Evolutionary conservation across 768 basidiomycete genomes (phyloP), one percentile per base, ranked within the genome.

Genomic region (Tubosaeta sp.): DNA sequence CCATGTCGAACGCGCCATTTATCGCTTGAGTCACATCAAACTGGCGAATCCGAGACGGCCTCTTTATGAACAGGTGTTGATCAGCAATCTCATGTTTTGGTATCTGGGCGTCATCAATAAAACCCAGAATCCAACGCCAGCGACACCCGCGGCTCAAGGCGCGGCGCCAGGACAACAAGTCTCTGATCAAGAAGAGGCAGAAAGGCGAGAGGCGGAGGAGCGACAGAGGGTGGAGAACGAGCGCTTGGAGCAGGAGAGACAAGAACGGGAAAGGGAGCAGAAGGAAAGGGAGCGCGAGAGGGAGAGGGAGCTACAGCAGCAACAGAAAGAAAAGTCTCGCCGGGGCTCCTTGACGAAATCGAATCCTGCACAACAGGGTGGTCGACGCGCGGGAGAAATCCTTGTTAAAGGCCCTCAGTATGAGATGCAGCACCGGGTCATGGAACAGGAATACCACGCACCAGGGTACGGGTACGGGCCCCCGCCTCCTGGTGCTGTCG

Each of bases 1-100:
- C 54, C 97, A 99, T 64, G 97, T 99, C 57, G 97, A 99, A 68
- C 83, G 97, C 32, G 97, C 97, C 4, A 95, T 99, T 43, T 99
- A 99, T 72, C 80, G 97, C 54, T 76, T 99, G 46, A 95, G 91
- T 67, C 97, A 99, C 66, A 99, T 99, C 77, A 99, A 99, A 71
- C 78, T 99, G 42, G 97, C 97, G 19, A 99, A 98, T 71, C 95
- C 97, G 9, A 80, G 97, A 53, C 80, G 97, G 42, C 95, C 97
- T 26, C 77, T 99, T 16, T 98, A 97, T 64, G 97, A 99, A 74
- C 97, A 99, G 70, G 97, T 89, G 49, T 74, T 91, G 52, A 92
- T 91, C 69, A 91, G 88, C 65, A 93, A 93, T 66, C 74, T 93
- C 62, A 97, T 95, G 92, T 98, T 99, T 77, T 99, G 97, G 97